These are phyloP conservation scores for Colletotrichum plurivorum DNA, from an alignment of 2,329 filamentous ascomycete species.

Conservation along the genomic window DNA sequence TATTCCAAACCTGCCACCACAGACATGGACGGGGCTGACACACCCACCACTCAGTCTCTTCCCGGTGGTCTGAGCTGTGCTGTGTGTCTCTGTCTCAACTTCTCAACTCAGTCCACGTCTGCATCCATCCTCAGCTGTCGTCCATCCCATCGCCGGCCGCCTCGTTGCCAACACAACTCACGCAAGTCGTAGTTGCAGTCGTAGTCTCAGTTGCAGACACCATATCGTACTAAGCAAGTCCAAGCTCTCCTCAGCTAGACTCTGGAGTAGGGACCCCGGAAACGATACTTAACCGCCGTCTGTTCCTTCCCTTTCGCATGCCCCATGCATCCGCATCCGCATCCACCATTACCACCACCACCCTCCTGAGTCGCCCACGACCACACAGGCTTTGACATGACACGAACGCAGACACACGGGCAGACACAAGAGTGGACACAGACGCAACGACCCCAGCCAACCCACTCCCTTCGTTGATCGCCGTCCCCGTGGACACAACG, in stretches of 20 bases:
- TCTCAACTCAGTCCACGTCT: conserved; percentile 9
- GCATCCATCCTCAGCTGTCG: conserved; percentile 6
- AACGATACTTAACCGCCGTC: conserved; percentile 23
- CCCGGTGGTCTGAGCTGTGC: neutral
- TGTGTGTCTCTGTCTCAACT: neutral
- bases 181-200: too few relatives aligned
- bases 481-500: neutral
- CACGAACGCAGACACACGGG: neutral
- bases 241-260: conserved; percentile 10
- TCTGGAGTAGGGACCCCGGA: neutral
- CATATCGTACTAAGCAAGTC: conserved; percentile 26
- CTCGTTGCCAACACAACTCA: conserved; percentile 9
- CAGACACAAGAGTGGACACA: neutral
- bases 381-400: conserved; percentile 30
- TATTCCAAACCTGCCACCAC: conserved; percentile 3
- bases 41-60: neutral
- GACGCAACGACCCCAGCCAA: too few relatives aligned
- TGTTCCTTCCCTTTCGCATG: conserved; percentile 37
- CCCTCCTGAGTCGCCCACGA: conserved; percentile 10
- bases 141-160: conserved; percentile 23
- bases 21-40: conserved; percentile 20
- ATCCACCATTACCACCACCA: conserved; percentile 9
- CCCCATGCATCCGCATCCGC: conserved; percentile 27
- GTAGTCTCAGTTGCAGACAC: neutral
- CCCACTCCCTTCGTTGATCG: neutral